Evolutionary conservation across 2,329 filamentous ascomycete genomes (phyloP), one percentile per base, ranked within the genome.

Genomic region (Arthroderma uncinatum): DNA sequence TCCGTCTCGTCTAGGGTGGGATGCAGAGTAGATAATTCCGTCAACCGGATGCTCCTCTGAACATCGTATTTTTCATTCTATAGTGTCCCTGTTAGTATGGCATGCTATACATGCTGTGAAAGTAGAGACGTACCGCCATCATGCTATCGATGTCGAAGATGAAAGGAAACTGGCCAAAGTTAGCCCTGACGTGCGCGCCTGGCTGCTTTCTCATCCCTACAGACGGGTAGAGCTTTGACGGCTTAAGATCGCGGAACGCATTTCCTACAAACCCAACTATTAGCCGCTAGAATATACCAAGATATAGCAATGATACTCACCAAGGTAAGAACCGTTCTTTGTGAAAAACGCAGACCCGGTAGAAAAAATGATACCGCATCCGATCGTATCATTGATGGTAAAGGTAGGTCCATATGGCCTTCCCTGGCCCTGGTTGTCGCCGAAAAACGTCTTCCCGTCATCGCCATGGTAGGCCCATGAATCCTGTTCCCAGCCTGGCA

Each of bases 111-210:
- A 30, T 42, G 52, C 5, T 50, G 40, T 14, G 19, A 34, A 23
- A 34, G 21, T 9, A 5, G 36, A 48, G 25, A 73, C 80, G 65
- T 78, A 87, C 87, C 76, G 80, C 80, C 75, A 95, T 85, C 78
- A 93, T 82, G 59, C 82, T 81, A 70, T 96, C 89, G 64, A 98
- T 97, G 69, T 96, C 88, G 73, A 86, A 98, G 47, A 89, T 79
- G 70, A 97, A 97, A 2, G 87, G 86, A 55, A 79, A 81, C 70
- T 82, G 80, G 34, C 82, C 82, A 67, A 85, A 84, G 66, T 85
- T 85, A 34, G 77, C 78, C 44, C 73, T 75, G 21, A 85, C 64
- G 60, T 81, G 79, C 57, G 83, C 80, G 53, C 77, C 76, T 0
- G 78, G 76, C 63, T 76, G 68, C 57, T 82, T 83, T 71, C 84